phyloP scores from a whole-genome alignment of 176 grass and related monocot species.

The Triticum turgidum region DNA sequence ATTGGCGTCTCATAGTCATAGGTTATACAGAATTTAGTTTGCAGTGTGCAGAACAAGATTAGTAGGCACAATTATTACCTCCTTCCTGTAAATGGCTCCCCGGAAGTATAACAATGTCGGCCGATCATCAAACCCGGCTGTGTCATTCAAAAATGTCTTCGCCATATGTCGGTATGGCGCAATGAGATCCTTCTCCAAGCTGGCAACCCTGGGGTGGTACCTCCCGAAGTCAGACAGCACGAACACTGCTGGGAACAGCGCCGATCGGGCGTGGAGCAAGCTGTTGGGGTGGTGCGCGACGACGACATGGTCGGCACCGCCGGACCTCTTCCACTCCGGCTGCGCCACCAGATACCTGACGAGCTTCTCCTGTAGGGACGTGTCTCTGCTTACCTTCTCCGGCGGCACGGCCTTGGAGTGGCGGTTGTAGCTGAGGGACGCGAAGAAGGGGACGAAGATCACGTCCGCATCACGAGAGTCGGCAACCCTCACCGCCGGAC shows the following conservation, averaged over 20 bases:
- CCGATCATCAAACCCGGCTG: conserved; percentile 65
- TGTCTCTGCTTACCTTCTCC: conserved; percentile 59
- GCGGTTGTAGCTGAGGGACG: conserved; percentile 86
- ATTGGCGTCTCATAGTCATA: background rate
- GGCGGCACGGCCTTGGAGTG: conserved; percentile 61
- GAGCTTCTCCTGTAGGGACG: conserved; percentile 63
- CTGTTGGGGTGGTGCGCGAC: conserved; percentile 97
- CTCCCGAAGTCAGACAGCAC: conserved; percentile 90
- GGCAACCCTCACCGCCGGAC: conserved; percentile 53
- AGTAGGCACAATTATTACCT: conserved; percentile 59
- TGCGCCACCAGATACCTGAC: conserved; percentile 49
- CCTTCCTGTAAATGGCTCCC: conserved; percentile 94
- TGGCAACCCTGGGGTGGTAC: conserved; percentile 73
- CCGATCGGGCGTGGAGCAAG: conserved; percentile 61
- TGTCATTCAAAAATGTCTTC: conserved; percentile 65
- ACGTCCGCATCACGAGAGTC: conserved; percentile 65
- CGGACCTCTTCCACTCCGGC: conserved; percentile 71
- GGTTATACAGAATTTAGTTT: background rate
- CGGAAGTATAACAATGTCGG: conserved; percentile 72
- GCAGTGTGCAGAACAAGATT: background rate
- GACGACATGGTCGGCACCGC: conserved; percentile 73
- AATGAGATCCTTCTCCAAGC: conserved; percentile 88
- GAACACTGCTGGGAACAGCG: conserved; percentile 59
- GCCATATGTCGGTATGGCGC: conserved; percentile 81
- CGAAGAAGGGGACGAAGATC: conserved; percentile 91